Percentiles rank a stretch among this genome's conserved stretches.
phyloP scores from a whole-genome alignment of 1,284 basidiomycete species.

The Pseudozyma pruni region DNA sequence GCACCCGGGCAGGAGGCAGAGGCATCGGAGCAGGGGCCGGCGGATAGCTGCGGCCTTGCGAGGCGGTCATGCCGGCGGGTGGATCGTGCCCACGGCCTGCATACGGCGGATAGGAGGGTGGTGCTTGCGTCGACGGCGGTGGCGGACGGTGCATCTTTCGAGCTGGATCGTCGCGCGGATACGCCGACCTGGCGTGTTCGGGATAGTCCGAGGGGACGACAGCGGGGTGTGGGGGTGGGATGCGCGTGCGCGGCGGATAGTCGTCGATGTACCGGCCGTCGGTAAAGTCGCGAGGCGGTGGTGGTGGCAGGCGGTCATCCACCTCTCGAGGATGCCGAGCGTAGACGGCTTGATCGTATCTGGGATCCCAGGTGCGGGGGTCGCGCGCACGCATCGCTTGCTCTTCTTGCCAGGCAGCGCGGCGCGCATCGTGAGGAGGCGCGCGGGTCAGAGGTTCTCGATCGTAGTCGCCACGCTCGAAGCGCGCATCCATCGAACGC shows the following conservation, averaged over 20 bases:
- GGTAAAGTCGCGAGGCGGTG: conserved; percentile 8
- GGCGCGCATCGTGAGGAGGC: conserved; percentile 8
- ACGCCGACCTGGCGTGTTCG: conserved; percentile 11
- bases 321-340: conserved; percentile 9
- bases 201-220: conserved; percentile 11
- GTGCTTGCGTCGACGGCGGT: conserved; percentile 13
- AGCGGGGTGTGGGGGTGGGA: conserved; percentile 1
- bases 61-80: neutral
- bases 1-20: conserved; percentile 6
- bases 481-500: conserved; percentile 20
- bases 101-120: conserved; percentile 3
- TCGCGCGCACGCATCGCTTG: conserved; percentile 20
- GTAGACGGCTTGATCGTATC: conserved; percentile 16
- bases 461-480: conserved; percentile 20
- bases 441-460: conserved; percentile 7
- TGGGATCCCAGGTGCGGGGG: conserved; percentile 10
- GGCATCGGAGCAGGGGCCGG: conserved; percentile 10
- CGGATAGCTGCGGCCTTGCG: conserved; percentile 13
- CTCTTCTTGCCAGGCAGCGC: conserved; percentile 15
- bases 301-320: conserved; percentile 2
- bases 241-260: conserved; percentile 11
- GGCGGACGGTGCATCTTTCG: conserved; percentile 10
- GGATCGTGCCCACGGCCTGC: neutral
- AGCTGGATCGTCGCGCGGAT: conserved; percentile 15
- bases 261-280: conserved; percentile 14